Evolutionary conservation across 768 basidiomycete species (phyloP), one percentile per base, ranked within the genome.

Genomic region (Gyrodon lividus): DNA sequence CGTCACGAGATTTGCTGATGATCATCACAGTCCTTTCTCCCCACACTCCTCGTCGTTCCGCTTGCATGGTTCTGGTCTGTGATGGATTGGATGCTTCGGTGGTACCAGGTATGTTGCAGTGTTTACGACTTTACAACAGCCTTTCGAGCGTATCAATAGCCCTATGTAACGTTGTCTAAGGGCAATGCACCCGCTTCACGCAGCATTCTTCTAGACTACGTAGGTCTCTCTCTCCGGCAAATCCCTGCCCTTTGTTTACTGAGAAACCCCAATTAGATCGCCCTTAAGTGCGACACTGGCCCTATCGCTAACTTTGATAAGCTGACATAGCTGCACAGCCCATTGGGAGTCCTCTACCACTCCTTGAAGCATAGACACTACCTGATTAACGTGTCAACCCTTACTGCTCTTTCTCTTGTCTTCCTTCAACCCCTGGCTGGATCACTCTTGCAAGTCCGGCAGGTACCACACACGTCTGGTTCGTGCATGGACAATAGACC

Each of bases 151-250:
- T 43, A 31, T 38, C 39, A 38, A 28, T 51, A 88, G 86, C 85
- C 87, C 3, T 88, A 85, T 54, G 70, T 89, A 5, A 66, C 75
- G 6, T 66, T 89, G 23, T 73, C 78, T 16, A 70, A 73, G 56
- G 84, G 83, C 2, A 69, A 70, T 53, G 78, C 77, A 1, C 63
- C 70, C 2, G 83, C 85, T 1, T 73, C 82, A 49, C 78, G 82
- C 55, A 80, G 80, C 46, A 63, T 89, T n/a, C 69, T 89, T 16
- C 61, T 86, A 22, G 81, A 88, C 63, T 88, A 88, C 65, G 83
- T 85, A 57, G 43, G 81, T 54, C 43, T 23, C 33, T 46, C 46
- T 34, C 52, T 19, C 42, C 13, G 31, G 42, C 41, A 12, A 13
- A 28, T 52, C 14, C 14, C 52, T 22, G 8, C 46, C 5, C 13